A percentile compares a stretch with the other conserved stretches of the same genome.
phyloP scores from a whole-genome alignment of 768 basidiomycete genomes.

The Paxillus rubicundulus region DNA sequence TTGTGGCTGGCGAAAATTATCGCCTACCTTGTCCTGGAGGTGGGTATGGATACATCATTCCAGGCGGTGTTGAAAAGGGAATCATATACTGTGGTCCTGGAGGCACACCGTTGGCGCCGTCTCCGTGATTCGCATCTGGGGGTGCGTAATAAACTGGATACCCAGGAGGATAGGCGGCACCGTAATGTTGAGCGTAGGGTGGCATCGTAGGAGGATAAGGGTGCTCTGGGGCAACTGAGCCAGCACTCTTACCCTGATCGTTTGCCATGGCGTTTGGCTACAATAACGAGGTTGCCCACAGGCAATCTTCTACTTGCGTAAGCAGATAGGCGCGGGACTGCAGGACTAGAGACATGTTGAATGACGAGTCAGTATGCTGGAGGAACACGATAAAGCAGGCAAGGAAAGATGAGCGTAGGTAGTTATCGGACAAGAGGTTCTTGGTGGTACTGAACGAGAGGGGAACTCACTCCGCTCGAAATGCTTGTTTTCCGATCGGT shows the following conservation, averaged over 20 bases:
- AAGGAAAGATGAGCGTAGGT: conserved; percentile 1
- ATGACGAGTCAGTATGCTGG: conserved; percentile 6
- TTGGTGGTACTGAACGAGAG: background rate
- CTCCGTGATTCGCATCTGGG: conserved; percentile 29
- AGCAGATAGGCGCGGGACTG: conserved; percentile 30
- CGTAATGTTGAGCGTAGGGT: conserved; percentile 27
- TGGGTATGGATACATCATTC: conserved; percentile 44
- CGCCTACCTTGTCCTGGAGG: conserved; percentile 37
- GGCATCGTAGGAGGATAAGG: conserved; percentile 26
- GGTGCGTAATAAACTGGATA: conserved; percentile 34
- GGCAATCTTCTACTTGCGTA: conserved; percentile 30
- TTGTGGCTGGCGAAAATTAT: conserved; percentile 1
- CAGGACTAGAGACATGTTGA: conserved; percentile 18
- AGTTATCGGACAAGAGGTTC: conserved; percentile 1
- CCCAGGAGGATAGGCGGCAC: conserved; percentile 30
- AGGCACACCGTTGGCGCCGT: conserved; percentile 31
- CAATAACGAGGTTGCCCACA: conserved; percentile 23
- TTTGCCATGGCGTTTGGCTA: conserved; percentile 28
- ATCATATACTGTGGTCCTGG: conserved; percentile 36
- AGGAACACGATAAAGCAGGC: conserved; percentile 1
- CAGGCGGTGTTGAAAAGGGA: conserved; percentile 38
- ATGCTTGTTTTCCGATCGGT: conserved; percentile 36
- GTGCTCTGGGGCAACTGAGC: conserved; percentile 36
- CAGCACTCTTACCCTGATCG: conserved; percentile 34
- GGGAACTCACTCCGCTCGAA: conserved; percentile 37